Percentiles rank a stretch among this genome's conserved stretches.
Conservation (phyloP, 2,329 filamentous ascomycete genomes). For the Fonsecaea multimorphosa region DNA sequence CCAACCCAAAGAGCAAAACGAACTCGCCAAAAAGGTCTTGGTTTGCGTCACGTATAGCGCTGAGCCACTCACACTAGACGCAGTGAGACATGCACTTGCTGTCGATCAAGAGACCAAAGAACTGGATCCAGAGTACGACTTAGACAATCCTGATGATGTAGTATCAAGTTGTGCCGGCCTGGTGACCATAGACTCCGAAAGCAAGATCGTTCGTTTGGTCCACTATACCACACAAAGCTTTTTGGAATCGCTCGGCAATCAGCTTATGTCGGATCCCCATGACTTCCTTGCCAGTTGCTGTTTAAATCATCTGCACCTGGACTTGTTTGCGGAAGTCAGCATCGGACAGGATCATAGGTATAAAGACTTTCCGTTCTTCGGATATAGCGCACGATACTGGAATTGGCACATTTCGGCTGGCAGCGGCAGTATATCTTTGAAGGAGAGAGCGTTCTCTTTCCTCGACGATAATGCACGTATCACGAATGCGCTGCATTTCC, state of each 20-base stretch:
- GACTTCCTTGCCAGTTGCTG: constrained; percentile 43
- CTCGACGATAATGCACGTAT: constrained; percentile 1
- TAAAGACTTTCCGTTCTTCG: constrained; percentile 1
- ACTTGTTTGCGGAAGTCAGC: constrained; percentile 37
- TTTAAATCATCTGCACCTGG: constrained; percentile 48
- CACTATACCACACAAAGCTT: constrained; percentile 58
- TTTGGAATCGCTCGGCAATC: constrained; percentile 43
- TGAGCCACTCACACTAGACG: constrained; percentile 35
- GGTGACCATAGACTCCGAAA: constrained; percentile 51
- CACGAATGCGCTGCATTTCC: not conserved
- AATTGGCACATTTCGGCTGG: not conserved
- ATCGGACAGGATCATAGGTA: not conserved
- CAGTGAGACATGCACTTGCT: constrained; percentile 39
- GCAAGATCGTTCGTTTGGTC: constrained; percentile 49
- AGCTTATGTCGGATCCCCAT: constrained; percentile 46
- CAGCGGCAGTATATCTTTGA: not conserved
- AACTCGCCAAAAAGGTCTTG: constrained; percentile 34
- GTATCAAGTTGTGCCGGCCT: constrained; percentile 52
- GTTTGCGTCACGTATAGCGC: constrained; percentile 36
- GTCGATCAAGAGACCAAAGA: constrained; percentile 30
- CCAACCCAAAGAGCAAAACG: constrained; percentile 38
- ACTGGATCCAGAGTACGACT: constrained; percentile 27
- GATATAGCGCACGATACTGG: constrained; percentile 9
- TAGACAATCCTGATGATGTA: constrained; percentile 39
- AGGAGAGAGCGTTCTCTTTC: not conserved